A percentile compares a stretch with the other conserved stretches of the same genome.
These are phyloP conservation scores for Neurospora sp. DNA, from an alignment of 2,329 filamentous ascomycete genomes.

Conservation along the genomic window DNA sequence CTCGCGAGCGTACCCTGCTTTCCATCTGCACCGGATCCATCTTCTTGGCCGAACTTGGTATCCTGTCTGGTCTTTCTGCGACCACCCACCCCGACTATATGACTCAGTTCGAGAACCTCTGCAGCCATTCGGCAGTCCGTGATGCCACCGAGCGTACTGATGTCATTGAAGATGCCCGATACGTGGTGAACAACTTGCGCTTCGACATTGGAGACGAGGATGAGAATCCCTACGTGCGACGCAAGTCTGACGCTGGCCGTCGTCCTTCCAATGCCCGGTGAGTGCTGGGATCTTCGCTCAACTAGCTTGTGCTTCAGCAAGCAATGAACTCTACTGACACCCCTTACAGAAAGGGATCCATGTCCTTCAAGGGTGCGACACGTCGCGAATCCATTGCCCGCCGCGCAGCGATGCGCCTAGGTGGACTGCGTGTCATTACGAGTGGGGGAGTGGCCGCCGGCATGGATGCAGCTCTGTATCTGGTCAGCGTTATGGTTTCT, in stretches of 20 bases:
- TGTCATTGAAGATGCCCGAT: constrained; percentile 69
- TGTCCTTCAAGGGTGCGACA: constrained; percentile 64
- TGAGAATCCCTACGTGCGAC: constrained; percentile 73
- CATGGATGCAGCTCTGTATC: constrained; percentile 74
- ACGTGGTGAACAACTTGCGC: constrained; percentile 84
- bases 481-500: constrained; percentile 73
- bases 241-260: constrained; percentile 56
- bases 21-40: constrained; percentile 72
- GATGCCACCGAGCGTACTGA: constrained; percentile 69
- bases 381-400: constrained; percentile 74
- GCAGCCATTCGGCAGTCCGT: constrained; percentile 60
- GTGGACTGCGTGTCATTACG: constrained; percentile 65
- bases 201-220: constrained; percentile 76
- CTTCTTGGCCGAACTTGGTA: constrained; percentile 65
- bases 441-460: constrained; percentile 69
- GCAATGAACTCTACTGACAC: constrained; percentile 4
- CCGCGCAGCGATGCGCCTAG: constrained; percentile 64
- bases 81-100: constrained; percentile 76
- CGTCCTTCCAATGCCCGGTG: constrained; percentile 53
- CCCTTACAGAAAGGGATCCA: constrained; percentile 63
- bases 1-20: constrained; percentile 70
- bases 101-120: constrained; percentile 72
- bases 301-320: background rate
- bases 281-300: constrained; percentile 17
- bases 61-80: constrained; percentile 68